Base-by-base conservation (phyloP, 2,329 filamentous ascomycete species). In the Lomentospora prolificans region DNA sequence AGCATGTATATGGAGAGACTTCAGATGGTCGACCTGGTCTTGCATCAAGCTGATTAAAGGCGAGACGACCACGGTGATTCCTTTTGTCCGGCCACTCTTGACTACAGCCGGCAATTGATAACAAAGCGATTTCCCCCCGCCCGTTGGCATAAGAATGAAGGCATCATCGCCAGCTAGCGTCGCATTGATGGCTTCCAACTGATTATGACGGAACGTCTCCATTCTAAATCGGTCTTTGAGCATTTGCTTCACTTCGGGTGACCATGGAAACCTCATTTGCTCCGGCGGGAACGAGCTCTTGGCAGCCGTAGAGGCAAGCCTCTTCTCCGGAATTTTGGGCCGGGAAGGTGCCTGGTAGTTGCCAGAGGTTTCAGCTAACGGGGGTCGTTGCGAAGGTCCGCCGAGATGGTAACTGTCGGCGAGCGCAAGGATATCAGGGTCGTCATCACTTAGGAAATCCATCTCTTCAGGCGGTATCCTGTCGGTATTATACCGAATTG, bases 91-190 rank as follows among this genome's bases (percentile, higher is more conserved):
- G 46, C 94, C 94, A 50, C 82, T 87, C 51, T 78, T 81, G 30
- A 99, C 78, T 19, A 97, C 81, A 2, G 94, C 89, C 12, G 94
- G 95, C 10, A 99, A 74, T 68, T 99, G 95, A 67, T 99, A 99
- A 68, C 94, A 97, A 1, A 99, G 76, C 1, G 92, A 97, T 67
- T 99, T 99, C 44, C 94, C 94, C 58, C 94, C 94, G 55, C 94
- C 94, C 0, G 94, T 99, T 2, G 95, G 94, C 94, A 99, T 99
- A 39, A 99, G 76, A 14, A 99, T 87, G 67, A 99, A 99, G 0
- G 88, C 86, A 69, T 99, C 92, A 60, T 92, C 85, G 3, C 92
- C 94, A 28, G 75, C 77, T 50, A 99, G 74, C 0, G 94, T 97
- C 1, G 91, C 87, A 68, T 99, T 97, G 68, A 99, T 96, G 12